phyloP scores from a whole-genome alignment of 2,329 filamentous ascomycete genomes.

The Arthrobotrys sphaeroides region DNA sequence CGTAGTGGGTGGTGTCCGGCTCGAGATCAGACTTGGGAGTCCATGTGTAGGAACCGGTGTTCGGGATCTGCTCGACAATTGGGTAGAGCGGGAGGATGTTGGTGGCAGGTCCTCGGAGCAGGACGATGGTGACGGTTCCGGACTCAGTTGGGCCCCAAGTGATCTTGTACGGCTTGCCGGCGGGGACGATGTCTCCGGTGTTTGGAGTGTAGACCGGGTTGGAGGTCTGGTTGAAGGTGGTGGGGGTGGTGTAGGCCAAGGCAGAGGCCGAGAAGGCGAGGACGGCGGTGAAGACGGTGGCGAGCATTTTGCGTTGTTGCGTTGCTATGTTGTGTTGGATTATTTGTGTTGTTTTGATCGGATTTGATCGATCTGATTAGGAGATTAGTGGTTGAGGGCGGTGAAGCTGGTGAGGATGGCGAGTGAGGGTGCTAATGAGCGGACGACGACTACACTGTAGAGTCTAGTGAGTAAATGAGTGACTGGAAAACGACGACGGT shows the following conservation, averaged over 20 bases:
- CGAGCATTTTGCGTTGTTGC: conserved; percentile 56
- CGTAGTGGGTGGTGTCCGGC: conserved; percentile 67
- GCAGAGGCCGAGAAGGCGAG: conserved; percentile 57
- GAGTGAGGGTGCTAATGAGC: conserved; percentile 34
- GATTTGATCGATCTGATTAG: not conserved
- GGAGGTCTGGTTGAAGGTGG: conserved; percentile 61
- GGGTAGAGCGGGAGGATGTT: conserved; percentile 66
- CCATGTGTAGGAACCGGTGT: conserved; percentile 69
- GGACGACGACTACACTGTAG: conserved; percentile 54
- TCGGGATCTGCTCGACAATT: conserved; percentile 66
- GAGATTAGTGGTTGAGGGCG: no score
- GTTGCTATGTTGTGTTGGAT: conserved; percentile 40
- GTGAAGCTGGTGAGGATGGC: no score
- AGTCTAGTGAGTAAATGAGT: conserved; percentile 46
- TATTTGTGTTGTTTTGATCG: conserved; percentile 16
- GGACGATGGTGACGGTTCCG: conserved; percentile 68
- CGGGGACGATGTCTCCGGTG: conserved; percentile 67
- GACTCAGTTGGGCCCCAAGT: conserved; percentile 66
- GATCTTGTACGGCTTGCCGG: conserved; percentile 68
- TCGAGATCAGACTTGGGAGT: conserved; percentile 65
- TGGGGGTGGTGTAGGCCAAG: conserved; percentile 57
- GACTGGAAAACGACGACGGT: conserved; percentile 15
- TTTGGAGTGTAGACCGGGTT: conserved; percentile 68
- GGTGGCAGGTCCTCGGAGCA: conserved; percentile 69
- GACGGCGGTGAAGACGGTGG: conserved; percentile 53